These are phyloP conservation scores for Bauhinia variegata DNA, from an alignment of 306 rosid species.

Conservation along the genomic window DNA sequence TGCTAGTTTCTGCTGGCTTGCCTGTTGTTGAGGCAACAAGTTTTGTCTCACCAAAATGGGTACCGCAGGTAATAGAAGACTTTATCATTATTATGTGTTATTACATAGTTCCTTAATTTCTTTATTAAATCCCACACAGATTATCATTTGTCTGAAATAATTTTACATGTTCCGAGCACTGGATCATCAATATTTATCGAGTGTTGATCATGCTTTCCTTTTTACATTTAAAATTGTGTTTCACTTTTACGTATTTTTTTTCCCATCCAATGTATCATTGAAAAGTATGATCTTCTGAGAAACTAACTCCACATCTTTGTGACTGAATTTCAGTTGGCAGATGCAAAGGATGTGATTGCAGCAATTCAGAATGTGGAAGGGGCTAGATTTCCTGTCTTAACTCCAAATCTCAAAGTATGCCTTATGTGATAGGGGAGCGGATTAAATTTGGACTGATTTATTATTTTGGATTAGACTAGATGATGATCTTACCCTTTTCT, in stretches of 20 bases:
- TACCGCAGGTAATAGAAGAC: slow-evolving; percentile 70
- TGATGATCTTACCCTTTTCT: slow-evolving; percentile 33
- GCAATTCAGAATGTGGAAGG: slow-evolving; percentile 68
- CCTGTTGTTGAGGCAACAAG: slow-evolving; percentile 85
- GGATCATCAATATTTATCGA: slow-evolving; percentile 12
- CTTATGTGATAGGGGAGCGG: slow-evolving; percentile 11
- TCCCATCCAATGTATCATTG: neutral
- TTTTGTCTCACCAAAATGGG: slow-evolving; percentile 98
- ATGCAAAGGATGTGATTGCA: slow-evolving; percentile 85
- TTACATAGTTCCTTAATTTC: slow-evolving; percentile 11
- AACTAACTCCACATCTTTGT: slow-evolving; percentile 9
- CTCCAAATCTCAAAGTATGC: slow-evolving; percentile 86
- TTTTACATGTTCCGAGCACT: slow-evolving; percentile 1
- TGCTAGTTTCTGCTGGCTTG: slow-evolving; percentile 82
- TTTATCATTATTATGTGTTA: neutral
- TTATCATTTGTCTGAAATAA: slow-evolving; percentile 7
- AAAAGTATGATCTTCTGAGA: neutral
- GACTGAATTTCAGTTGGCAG: slow-evolving; percentile 70
- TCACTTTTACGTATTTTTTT: slow-evolving; percentile 6
- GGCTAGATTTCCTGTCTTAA: slow-evolving; percentile 78
- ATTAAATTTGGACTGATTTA: slow-evolving; percentile 5
- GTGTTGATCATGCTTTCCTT: slow-evolving; percentile 23
- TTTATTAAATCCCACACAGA: neutral
- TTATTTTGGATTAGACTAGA: slow-evolving; percentile 30
- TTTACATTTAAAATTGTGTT: slow-evolving; percentile 1